These are phyloP conservation scores for Phytophthora ohioensis DNA, from an alignment of 352 stramenopile genomes.

Conservation along the genomic window DNA sequence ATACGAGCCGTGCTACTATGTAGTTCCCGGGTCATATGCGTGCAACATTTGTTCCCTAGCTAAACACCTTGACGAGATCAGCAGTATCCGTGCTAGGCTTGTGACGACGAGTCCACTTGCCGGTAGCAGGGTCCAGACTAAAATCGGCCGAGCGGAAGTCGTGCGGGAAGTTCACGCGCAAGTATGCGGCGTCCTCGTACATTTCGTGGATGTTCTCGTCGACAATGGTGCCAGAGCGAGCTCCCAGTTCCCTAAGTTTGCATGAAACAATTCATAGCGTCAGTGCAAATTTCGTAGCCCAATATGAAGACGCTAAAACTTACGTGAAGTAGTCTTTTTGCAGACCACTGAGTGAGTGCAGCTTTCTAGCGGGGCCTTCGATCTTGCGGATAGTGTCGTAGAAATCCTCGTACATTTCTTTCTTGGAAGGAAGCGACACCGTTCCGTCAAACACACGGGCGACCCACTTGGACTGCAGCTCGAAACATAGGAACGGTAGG, in stretches of 20 bases:
- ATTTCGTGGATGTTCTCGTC: constrained; percentile 62
- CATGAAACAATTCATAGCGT: constrained; percentile 10
- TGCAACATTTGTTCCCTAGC: constrained; percentile 5
- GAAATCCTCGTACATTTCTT: constrained; percentile 70
- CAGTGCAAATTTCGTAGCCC: neutral
- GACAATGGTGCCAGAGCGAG: constrained; percentile 41
- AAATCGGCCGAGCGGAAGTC: constrained; percentile 72
- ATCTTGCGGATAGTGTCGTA: constrained; percentile 46
- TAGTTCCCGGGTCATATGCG: constrained; percentile 1
- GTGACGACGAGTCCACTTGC: constrained; percentile 48
- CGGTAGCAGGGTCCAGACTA: constrained; percentile 42
- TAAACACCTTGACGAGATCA: constrained; percentile 38
- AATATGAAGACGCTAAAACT: constrained; percentile 3
- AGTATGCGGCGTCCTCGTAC: constrained; percentile 61
- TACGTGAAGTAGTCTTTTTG: constrained; percentile 58
- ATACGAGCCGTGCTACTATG: neutral
- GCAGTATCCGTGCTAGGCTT: constrained; percentile 19
- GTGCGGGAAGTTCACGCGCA: constrained; percentile 65
- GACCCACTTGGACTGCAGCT: constrained; percentile 73
- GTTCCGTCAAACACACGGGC: constrained; percentile 54
- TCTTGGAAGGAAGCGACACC: constrained; percentile 52
- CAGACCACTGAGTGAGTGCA: constrained; percentile 59
- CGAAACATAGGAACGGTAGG: constrained; percentile 75
- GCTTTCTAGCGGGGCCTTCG: constrained; percentile 52
- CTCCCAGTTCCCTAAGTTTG: constrained; percentile 39